Evolutionary conservation across 129 eudicot genomes (phyloP).

Genomic region (Escallonia rubra): DNA sequence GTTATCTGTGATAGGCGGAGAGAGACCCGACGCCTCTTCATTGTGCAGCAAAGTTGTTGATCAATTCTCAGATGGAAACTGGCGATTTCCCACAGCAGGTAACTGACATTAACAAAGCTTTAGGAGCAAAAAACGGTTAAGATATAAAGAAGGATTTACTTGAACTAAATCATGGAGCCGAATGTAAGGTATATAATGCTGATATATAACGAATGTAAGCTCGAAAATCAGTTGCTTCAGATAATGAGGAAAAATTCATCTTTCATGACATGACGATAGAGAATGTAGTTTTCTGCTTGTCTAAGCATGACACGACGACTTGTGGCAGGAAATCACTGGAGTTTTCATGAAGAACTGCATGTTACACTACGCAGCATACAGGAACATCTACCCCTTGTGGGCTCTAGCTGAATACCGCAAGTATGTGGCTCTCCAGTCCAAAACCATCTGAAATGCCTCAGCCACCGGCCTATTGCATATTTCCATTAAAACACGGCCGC

Average conservation of each 20-base stretch:
- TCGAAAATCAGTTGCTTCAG: too few species aligned
- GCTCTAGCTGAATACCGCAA: constrained; percentile 42
- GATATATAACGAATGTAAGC: too few species aligned
- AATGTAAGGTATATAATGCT: too few species aligned
- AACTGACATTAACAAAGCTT: constrained; percentile 1
- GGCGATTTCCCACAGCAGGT: constrained; percentile 65
- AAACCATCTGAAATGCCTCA: background rate
- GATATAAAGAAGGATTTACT: background rate
- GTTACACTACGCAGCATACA: constrained; percentile 37
- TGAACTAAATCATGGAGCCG: background rate
- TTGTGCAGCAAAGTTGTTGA: constrained; percentile 40
- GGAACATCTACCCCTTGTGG: constrained; percentile 44
- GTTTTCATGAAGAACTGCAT: constrained; percentile 35
- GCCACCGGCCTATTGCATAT: too few species aligned
- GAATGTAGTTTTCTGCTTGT: too few species aligned
- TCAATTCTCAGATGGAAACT: constrained; percentile 45
- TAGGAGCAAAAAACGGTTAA: background rate
- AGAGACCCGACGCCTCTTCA: constrained; percentile 50
- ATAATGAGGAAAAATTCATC: too few species aligned
- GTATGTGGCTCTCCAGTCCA: constrained; percentile 9
- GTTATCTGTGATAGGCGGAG: constrained; percentile 14
- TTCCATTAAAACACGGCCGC: too few species aligned
- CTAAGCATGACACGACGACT: background rate
- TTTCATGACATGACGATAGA: too few species aligned
- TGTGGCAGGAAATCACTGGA: constrained; percentile 38